Percentiles rank a stretch among this genome's conserved stretches.
These are phyloP conservation scores for Phytophthora nicotianae DNA, from an alignment of 352 stramenopile genomes.

Conservation along the genomic window DNA sequence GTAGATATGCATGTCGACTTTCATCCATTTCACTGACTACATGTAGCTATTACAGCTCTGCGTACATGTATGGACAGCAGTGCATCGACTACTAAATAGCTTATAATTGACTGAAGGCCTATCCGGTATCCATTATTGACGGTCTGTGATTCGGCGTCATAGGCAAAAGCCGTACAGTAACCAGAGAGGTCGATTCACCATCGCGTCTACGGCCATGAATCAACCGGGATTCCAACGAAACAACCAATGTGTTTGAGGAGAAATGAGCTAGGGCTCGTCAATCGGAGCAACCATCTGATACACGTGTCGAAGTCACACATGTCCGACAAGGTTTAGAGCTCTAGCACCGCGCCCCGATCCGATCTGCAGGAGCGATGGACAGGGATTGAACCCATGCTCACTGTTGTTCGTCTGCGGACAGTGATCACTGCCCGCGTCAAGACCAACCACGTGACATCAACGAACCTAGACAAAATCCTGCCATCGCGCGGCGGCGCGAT, in stretches of 20 bases:
- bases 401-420: not conserved
- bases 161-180: not conserved
- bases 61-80: too few species aligned
- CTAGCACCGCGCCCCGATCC: conserved; percentile 18
- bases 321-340: not conserved
- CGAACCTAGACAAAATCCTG: conserved; percentile 19
- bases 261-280: conserved; percentile 1
- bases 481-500: conserved; percentile 3
- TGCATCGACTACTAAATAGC: too few species aligned
- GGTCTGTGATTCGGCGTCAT: conserved; percentile 8
- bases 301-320: conserved; percentile 8
- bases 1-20: too few species aligned
- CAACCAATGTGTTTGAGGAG: not conserved
- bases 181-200: conserved; percentile 10
- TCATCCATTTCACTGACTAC: too few species aligned
- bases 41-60: too few species aligned
- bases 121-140: conserved; percentile 5
- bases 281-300: conserved; percentile 14
- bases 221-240: conserved; percentile 13
- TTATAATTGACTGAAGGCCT: not conserved
- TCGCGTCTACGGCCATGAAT: conserved; percentile 7
- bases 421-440: conserved; percentile 11
- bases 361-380: conserved; percentile 19
- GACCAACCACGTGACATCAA: conserved; percentile 10
- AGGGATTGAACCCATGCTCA: conserved; percentile 10